phyloP scores from a whole-genome alignment of 2,329 filamentous ascomycete species.

The Gliomastix tumulicola region DNA sequence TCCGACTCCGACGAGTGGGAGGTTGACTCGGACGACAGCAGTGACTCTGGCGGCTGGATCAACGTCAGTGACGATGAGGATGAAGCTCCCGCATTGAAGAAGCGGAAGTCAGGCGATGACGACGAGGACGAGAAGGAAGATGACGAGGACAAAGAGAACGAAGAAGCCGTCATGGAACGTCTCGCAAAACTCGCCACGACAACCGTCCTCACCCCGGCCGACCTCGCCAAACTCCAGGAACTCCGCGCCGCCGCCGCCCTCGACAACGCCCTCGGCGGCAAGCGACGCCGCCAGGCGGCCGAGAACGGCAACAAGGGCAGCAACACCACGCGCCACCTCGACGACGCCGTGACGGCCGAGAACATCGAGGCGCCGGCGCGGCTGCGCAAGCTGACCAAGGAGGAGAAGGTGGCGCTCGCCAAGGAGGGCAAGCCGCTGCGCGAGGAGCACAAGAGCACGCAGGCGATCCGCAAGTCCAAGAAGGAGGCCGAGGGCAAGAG shows the following conservation, averaged over 20 bases:
- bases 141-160: constrained; percentile 33
- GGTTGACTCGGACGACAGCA: constrained; percentile 51
- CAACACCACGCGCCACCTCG: constrained; percentile 55
- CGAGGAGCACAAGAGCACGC: constrained; percentile 76
- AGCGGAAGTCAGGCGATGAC: constrained; percentile 22
- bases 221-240: constrained; percentile 90
- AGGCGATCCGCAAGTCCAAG: constrained; percentile 77
- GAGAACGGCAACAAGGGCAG: constrained; percentile 33
- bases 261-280: constrained; percentile 49
- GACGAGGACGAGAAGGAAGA: constrained; percentile 23
- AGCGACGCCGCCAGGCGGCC: constrained; percentile 38
- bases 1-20: constrained; percentile 54
- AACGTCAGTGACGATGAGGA: constrained; percentile 81
- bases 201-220: constrained; percentile 88
- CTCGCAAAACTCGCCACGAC: constrained; percentile 81
- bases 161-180: constrained; percentile 36
- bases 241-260: constrained; percentile 69
- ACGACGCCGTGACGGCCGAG: constrained; percentile 83
- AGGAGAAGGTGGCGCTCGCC: constrained; percentile 79
- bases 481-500: constrained; percentile 89
- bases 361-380: constrained; percentile 84
- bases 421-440: constrained; percentile 74
- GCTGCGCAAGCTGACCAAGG: constrained; percentile 79
- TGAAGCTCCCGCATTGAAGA: constrained; percentile 55
- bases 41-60: constrained; percentile 85